These are phyloP conservation scores for Aureobasidium musti DNA, from an alignment of 2,329 filamentous ascomycete species.

Conservation along the genomic window DNA sequence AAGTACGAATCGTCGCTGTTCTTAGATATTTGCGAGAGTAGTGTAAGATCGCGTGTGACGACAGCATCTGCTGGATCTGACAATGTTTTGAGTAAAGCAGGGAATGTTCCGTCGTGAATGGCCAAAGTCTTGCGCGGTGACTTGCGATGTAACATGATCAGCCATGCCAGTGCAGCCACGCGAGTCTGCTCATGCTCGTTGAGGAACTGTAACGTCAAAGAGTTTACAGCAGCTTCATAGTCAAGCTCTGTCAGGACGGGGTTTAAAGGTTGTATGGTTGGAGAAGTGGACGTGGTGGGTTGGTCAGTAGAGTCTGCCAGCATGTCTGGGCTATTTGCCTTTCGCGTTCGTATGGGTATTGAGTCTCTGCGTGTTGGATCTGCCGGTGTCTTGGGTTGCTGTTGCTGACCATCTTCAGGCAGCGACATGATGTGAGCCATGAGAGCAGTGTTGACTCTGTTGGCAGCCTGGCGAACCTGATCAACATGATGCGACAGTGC, in stretches of 20 bases:
- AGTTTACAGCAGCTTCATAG: slow-evolving; percentile 91
- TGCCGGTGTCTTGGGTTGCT: slow-evolving; percentile 31
- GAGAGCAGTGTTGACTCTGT: slow-evolving; percentile 83
- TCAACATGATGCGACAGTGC: slow-evolving; percentile 92
- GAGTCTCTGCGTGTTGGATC: slow-evolving; percentile 43
- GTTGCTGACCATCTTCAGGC: slow-evolving; percentile 60
- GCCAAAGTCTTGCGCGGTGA: slow-evolving; percentile 84
- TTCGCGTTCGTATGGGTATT: slow-evolving; percentile 37
- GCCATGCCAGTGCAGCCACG: slow-evolving; percentile 90
- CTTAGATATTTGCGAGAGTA: slow-evolving; percentile 92
- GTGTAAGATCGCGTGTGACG: slow-evolving; percentile 88
- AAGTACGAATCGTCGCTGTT: slow-evolving; percentile 99
- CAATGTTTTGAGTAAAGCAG: slow-evolving; percentile 90
- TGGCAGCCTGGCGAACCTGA: slow-evolving; percentile 82
- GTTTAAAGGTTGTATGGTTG: slow-evolving; percentile 36
- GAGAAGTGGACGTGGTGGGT: slow-evolving; percentile 6
- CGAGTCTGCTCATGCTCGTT: slow-evolving; percentile 97
- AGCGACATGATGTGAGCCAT: slow-evolving; percentile 94
- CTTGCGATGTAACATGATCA: slow-evolving; percentile 97
- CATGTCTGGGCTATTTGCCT: slow-evolving; percentile 21
- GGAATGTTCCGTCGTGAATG: slow-evolving; percentile 96
- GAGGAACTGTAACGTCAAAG: slow-evolving; percentile 86
- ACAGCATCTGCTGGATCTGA: slow-evolving; percentile 95
- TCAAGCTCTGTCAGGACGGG: slow-evolving; percentile 73
- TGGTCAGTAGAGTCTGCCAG: neutral